Evolutionary conservation across 495 filamentous ascomycete species (phyloP).

Genomic region (Penicillium angulare): DNA sequence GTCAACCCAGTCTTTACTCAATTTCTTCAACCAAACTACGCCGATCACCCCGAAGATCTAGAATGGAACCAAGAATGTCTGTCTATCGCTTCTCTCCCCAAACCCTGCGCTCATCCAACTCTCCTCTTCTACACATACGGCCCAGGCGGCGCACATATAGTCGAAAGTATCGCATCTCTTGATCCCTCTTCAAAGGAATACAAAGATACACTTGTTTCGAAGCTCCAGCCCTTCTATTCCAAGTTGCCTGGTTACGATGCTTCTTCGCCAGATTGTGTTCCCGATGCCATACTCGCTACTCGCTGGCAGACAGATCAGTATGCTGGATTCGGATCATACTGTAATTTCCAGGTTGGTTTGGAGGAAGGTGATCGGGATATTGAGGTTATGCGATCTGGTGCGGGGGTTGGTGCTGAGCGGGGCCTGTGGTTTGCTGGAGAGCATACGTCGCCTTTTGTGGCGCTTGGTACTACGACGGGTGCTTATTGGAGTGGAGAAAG

Average conservation of each 20-base stretch:
- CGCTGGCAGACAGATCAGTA: slow-evolving; percentile 80
- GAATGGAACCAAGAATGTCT: slow-evolving; percentile 78
- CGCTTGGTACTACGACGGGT: slow-evolving; percentile 81
- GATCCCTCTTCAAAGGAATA: slow-evolving; percentile 27
- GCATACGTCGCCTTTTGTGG: slow-evolving; percentile 89
- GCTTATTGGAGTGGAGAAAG: slow-evolving; percentile 92
- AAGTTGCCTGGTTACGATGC: slow-evolving; percentile 64
- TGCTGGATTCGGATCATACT: slow-evolving; percentile 87
- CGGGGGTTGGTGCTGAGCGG: slow-evolving; percentile 60
- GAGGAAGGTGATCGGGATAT: slow-evolving; percentile 68
- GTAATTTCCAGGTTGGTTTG: slow-evolving; percentile 81
- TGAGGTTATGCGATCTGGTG: slow-evolving; percentile 56
- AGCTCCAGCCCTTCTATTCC: slow-evolving; percentile 67
- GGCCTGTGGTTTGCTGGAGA: slow-evolving; percentile 92
- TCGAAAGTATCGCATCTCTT: slow-evolving; percentile 35
- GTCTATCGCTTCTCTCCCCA: slow-evolving; percentile 68
- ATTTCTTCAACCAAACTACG: slow-evolving; percentile 57
- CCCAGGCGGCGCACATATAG: slow-evolving; percentile 50
- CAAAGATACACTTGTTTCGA: slow-evolving; percentile 31
- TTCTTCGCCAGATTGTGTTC: slow-evolving; percentile 55
- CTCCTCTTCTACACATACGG: slow-evolving; percentile 93
- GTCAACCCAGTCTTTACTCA: slow-evolving; percentile 31
- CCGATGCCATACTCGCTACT: slow-evolving; percentile 63
- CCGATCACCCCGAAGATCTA: slow-evolving; percentile 66
- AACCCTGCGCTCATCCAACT: slow-evolving; percentile 68